Base-by-base conservation (phyloP, 78 protist genomes). In the Polysphondylium violaceum region DNA sequence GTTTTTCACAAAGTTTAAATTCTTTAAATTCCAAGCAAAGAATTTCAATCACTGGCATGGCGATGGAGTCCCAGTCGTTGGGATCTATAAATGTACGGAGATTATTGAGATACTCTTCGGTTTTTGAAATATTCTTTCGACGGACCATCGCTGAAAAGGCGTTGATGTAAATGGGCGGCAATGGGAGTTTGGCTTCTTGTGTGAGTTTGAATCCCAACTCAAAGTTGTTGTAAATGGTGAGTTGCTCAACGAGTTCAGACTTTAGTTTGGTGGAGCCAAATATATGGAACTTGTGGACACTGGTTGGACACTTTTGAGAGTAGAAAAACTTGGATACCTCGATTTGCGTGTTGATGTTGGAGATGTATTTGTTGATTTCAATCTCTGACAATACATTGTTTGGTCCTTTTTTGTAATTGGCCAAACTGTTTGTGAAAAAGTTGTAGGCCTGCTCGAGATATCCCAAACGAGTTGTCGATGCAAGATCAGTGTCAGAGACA, bases 181-280 rank as follows among this genome's bases (percentile, higher is more conserved):
- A n/a, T 6, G 76, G 3, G 31, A 88, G 76, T 61, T 78, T 69
- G 9, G 44, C 74, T 38, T 88, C 94, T 65, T 73, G 86, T 2
- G 79, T 35, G 0, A 88, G n/a, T 60, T 88, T 76, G 60, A 88
- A 88, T 35, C 94, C 94, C 2, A 88, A 29, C 33, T 88, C 94
- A 29, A 74, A 88, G 74, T 88, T 76, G 23, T 58, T 29, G 51
- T 53, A 27, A 6, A 78, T 47, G 8, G 88, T 74, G 3, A 88
- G 36, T 5, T 73, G 59, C 40, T 88, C 94, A 19, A 61, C 94
- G 27, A 88, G 35, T 16, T 69, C 94, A 33, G 61, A 36, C 61
- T 67, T 76, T 55, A 76, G 85, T 40, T 76, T 75, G 31, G 19
- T 1, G 14, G 59, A 27, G 12, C 79, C 86, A 55, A 88, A 88